Conservation (phyloP, 805 yeast species). For the Candida ulmi region DNA sequence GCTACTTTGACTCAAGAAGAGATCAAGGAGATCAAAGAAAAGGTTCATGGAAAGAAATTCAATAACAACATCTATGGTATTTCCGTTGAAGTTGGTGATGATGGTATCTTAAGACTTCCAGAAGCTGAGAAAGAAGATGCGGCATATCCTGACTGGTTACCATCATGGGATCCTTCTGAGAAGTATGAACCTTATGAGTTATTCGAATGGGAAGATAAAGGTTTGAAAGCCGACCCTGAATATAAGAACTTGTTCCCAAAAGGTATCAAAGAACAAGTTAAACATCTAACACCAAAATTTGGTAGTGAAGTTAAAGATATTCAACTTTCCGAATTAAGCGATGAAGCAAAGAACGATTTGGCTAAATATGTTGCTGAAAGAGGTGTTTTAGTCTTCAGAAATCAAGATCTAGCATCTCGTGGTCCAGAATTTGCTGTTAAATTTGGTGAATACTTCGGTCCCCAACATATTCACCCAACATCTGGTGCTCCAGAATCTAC, state of each 20-base stretch:
- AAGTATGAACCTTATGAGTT: constrained; percentile 6
- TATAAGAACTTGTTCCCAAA: constrained; percentile 4
- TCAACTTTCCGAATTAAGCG: constrained; percentile 48
- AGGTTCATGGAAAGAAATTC: neutral
- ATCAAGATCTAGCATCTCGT: constrained; percentile 54
- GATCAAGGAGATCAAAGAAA: neutral
- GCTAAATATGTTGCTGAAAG: constrained; percentile 60
- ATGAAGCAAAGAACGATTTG: constrained; percentile 58
- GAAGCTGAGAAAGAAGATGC: constrained; percentile 1
- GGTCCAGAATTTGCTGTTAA: constrained; percentile 42
- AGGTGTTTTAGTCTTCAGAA: constrained; percentile 58
- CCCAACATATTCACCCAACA: constrained; percentile 65
- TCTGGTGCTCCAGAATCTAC: constrained; percentile 52
- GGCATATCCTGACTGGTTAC: constrained; percentile 5
- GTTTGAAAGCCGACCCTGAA: constrained; percentile 5
- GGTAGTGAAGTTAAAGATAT: constrained; percentile 57
- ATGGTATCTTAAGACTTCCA: constrained; percentile 2
- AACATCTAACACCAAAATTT: constrained; percentile 54
- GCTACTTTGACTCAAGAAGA: neutral
- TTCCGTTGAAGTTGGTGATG: constrained; percentile 3
- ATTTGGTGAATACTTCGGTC: constrained; percentile 60
- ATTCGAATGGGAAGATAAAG: constrained; percentile 7
- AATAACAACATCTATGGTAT: constrained; percentile 1
- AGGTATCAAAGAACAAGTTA: constrained; percentile 26
- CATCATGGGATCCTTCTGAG: constrained; percentile 9